Evolutionary conservation across 2,329 filamentous ascomycete species (phyloP), one percentile per base, ranked within the genome.

Genomic region (Penicillium aurantiogriseum): DNA sequence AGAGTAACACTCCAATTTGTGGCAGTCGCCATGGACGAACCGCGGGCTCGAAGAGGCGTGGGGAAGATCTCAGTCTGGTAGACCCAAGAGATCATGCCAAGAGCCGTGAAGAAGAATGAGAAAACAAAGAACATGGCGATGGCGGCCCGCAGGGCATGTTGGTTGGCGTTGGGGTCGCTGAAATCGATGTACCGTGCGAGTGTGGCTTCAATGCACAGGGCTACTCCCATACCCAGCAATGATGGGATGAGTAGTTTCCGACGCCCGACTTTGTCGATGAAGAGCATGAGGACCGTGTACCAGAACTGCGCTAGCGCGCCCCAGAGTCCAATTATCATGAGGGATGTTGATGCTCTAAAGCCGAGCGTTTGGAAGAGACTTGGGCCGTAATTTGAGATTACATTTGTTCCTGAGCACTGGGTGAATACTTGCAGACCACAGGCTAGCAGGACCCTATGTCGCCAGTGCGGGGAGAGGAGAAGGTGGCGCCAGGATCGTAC

Each of bases 311-410:
- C 78, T 8, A 83, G 71, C 1, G 79, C 78, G 25, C 80, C 80
- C 63, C 76, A 80, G 60, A 83, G 77, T 4, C 80, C 81, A 58
- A 81, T 78, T 47, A 83, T 80, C 71, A 82, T 76, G 4, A 83
- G 74, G 0, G 79, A 79, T 1, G 73, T 78, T 8, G 74, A 74
- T 0, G 73, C 77, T 2, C 70, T 67, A 42, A 82, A 76, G 7
- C 78, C 78, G 0, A 81, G 71, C 4, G 76, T 71, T 13, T 69
- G 65, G 62, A 81, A 81, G 36, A 81, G 76, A 0, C 74, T 69
- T 0, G 75, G 71, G 3, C 76, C 74, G 44, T 79, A 79, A 58
- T 75, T 77, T 49, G 77, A 74, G 48, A 80, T 78, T 7, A 80
- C 74, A 45, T 79, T 81, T 55, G 79, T 77, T 10, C 80, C 80